Evolutionary conservation across 2,329 filamentous ascomycete genomes (phyloP), one percentile per base, ranked within the genome.

Genomic region (Penicillium aurantiogriseum): DNA sequence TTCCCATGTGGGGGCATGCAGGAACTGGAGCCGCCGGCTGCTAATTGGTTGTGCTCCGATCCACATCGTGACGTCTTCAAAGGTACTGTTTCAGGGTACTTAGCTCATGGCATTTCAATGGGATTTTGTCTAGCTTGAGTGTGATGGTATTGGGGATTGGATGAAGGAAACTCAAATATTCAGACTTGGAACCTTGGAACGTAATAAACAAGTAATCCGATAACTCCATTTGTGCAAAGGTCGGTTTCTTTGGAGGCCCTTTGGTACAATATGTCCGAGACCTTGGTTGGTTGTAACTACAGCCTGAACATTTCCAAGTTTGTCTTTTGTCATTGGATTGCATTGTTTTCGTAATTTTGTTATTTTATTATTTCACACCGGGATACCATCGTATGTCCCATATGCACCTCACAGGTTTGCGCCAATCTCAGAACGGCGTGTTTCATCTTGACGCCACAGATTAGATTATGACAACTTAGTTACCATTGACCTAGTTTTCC

Each of bases 401-500:
- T 45, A 9, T 35, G 13, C 5, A 31, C 27, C 31, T 67, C 58
- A 66, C 33, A 67, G 48, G 40, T 66, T 66, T 36, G 64, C 63
- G 51, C 58, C 54, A 25, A 55, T 48, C 19, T 39, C 45, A 49
- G 55, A 15, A 57, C 42, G 60, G 35, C 29, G 55, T 61, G 53
- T 55, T 65, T 21, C 42, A 59, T 42, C 54, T 48, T 59, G 45
- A 56, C 40, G 21, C 40, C 46, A 36, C 44, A 21, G 19, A 59
- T 63, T 63, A 65, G 61, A 63, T 60, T 31, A 36, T 51, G 47
- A 31, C 48, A 51, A 27, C n/a, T 66, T 66, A 74, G 52, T 72
- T 56, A 33, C 71, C 72, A 57, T 76, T 73, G 54, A 70, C 67
- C 63, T 69, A 58, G 35, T 70, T 73, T 62, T 77, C 75, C 66